phyloP scores from a whole-genome alignment of 257 asterid genomes.

The Coffea canephora region DNA sequence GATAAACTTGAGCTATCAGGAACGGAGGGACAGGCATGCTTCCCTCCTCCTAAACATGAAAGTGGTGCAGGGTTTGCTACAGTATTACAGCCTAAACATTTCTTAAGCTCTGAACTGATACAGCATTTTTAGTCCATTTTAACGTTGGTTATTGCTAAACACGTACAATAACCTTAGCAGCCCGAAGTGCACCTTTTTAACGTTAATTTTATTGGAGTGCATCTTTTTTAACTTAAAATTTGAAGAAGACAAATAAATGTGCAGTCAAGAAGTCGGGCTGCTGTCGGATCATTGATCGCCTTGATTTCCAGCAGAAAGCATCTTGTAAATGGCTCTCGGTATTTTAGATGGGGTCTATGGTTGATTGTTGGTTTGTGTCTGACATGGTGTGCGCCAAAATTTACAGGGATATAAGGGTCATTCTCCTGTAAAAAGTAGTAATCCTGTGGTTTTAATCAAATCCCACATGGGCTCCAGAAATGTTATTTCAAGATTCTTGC shows the following conservation, averaged over 20 bases:
- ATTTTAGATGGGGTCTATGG: neutral
- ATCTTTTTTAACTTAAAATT: too few species aligned
- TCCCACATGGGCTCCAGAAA: conserved; percentile 14
- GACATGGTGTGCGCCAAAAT: neutral
- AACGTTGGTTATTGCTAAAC: too few species aligned
- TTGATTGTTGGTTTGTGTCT: neutral
- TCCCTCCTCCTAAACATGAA: too few species aligned
- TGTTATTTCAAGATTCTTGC: conserved; percentile 17
- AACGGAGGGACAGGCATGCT: too few species aligned
- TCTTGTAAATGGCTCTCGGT: neutral
- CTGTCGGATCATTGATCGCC: neutral
- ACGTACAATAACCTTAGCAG: too few species aligned
- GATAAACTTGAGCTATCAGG: too few species aligned
- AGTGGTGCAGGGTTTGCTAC: neutral
- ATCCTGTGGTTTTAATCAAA: conserved; percentile 16
- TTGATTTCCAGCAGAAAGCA: conserved; percentile 15
- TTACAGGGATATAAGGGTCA: conserved; percentile 5
- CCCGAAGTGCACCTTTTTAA: too few species aligned
- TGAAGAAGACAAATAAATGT: too few species aligned
- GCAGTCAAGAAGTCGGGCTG: neutral
- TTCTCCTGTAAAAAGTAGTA: neutral
- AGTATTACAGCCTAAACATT: neutral
- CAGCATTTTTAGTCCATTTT: neutral
- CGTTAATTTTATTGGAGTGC: too few species aligned
- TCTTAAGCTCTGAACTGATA: neutral